These are phyloP conservation scores for Teratosphaeria gauchensis DNA, from an alignment of 2,329 filamentous ascomycete genomes.

Conservation along the genomic window DNA sequence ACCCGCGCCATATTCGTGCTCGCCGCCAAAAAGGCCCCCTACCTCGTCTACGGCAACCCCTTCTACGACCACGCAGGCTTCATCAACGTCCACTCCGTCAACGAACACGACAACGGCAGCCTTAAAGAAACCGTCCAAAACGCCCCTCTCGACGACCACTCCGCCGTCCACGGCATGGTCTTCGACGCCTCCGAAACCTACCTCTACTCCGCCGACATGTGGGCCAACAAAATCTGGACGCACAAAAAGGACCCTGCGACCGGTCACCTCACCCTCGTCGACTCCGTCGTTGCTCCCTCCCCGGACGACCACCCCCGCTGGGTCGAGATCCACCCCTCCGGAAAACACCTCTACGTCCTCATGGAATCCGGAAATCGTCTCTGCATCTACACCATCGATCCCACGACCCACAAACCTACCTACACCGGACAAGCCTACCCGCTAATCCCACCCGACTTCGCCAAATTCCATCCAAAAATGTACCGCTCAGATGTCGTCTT, in stretches of 20 bases:
- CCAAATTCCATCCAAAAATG: conserved; percentile 47
- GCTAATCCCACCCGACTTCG: conserved; percentile 64
- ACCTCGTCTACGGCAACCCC: conserved; percentile 79
- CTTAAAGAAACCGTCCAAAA: conserved; percentile 59
- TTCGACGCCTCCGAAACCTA: conserved; percentile 65
- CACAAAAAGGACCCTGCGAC: conserved; percentile 58
- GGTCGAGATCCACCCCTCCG: conserved; percentile 73
- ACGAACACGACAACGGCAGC: conserved; percentile 44
- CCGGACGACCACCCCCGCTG: conserved; percentile 72
- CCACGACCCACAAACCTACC: conserved; percentile 60
- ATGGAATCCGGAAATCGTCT: conserved; percentile 86
- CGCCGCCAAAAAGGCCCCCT: conserved; percentile 65
- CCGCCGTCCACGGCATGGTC: conserved; percentile 73
- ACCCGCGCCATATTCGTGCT: conserved; percentile 85
- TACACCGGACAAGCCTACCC: conserved; percentile 71
- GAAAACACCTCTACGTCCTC: conserved; percentile 70
- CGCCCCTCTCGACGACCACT: conserved; percentile 59
- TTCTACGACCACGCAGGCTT: conserved; percentile 80
- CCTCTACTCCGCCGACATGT: conserved; percentile 70
- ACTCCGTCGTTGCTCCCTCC: conserved; percentile 61
- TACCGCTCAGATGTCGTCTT: conserved; percentile 82
- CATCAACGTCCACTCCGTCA: conserved; percentile 65
- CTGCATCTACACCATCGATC: conserved; percentile 72
- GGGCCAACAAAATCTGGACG: conserved; percentile 73
- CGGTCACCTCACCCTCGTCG: conserved; percentile 59